Base-by-base conservation (phyloP, 306 rosid genomes). In the Carpinus viminea region DNA sequence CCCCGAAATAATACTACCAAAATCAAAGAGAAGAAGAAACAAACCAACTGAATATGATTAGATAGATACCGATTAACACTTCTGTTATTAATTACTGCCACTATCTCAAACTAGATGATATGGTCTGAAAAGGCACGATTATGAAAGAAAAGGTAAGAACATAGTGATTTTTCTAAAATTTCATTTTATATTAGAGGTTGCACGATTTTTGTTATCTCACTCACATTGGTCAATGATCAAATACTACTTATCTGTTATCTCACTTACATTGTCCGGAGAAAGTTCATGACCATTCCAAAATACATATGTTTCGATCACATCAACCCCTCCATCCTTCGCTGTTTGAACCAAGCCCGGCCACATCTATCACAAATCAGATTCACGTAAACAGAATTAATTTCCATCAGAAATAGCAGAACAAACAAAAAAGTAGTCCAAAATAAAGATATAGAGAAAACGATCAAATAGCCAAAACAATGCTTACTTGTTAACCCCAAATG, bases 221-320 rank as follows among this genome's bases (percentile, higher is more conserved):
- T 48, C 52, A 12, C 52, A 48, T 48, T 10, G 52, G 2, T 48
- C 52, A 48, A 12, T 48, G 61, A 55, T 5, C 10, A 20, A 57
- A 36, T 59, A 26, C 31, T 59, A 59, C 13, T 15, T 11, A 59
- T 21, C 7, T 24, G 20, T 66, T 16, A 34, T 68, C 8, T 21
- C 31, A 83, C 91, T 90, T 76, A 94, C 98, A 86, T 94, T 85
- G 83, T 87, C 93, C 0, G 92, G 98, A 82, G 98, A 88, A 74
- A 88, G 96, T 43, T 94, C 98, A 74, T 94, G 98, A 31, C 98
- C 97, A 70, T 94, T 94, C 98, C 98, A 94, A 80, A 94, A 94
- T 48, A 94, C 98, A 77, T 94, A 94, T 46, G 98, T 92, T 81
- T 94, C 98, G 6, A 94, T 94, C 46, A 86, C 91, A 89, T 94